Evolutionary conservation across 2,329 filamentous ascomycete species (phyloP), one percentile per base, ranked within the genome.

Genomic region (Ophiocordyceps robertsii): DNA sequence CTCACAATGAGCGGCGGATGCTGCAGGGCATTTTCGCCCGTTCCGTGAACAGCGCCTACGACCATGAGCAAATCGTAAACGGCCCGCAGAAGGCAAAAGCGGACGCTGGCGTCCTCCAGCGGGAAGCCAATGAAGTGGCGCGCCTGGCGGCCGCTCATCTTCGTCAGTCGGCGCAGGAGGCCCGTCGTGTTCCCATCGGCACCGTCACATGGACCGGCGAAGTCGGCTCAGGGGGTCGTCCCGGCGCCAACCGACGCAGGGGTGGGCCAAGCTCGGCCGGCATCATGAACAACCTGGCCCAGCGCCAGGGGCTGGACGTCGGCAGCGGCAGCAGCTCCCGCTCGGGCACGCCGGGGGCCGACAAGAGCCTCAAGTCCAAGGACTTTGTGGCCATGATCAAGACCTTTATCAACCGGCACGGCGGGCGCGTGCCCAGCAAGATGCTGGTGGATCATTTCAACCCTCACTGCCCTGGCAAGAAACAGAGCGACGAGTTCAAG

Each of bases 151-250:
- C 86, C 1, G 75, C 74, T 19, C 82, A 86, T 49, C 75, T 96
- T 2, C 77, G 80, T 29, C 77, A 77, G 45, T 80, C 87, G 10
- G 80, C 77, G 36, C 77, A 89, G 54, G 72, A 81, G 29, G 87
- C 89, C 3, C 73, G 78, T 11, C 72, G 69, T 9, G 69, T 90
- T 1, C 85, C 85, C 0, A 80, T 87, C 29, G 90, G 90, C 8
- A 87, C 84, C 0, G 85, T 92, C 9, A 95, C 90, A 1, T 96
- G 90, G 90, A 96, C 90, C 0, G 90, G 92, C 2, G 77, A 84
- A 51, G 78, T 84, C 38, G 90, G 90, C 10, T 74, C 82, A 40
- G 80, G 79, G 5, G 90, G 89, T 1, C 72, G 84, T 31, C 83
- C 84, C 1, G 73, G 77, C 24, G 69, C 66, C 31, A 64, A 61